Conservation (phyloP, 495 filamentous ascomycete genomes). For the Daldinia vernicosa region DNA sequence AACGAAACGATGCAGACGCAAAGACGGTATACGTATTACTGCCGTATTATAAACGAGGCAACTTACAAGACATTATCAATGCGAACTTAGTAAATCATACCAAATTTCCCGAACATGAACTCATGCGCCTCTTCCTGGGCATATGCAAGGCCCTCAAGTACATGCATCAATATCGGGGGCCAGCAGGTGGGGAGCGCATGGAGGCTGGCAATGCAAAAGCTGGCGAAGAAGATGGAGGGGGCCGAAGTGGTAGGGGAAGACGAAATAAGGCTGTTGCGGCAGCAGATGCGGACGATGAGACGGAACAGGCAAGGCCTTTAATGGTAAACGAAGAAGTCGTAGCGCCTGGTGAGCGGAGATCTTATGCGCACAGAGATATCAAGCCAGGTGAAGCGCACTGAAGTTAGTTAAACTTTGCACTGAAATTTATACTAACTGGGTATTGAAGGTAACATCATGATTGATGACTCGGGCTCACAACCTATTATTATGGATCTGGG, state of each 20-base stretch:
- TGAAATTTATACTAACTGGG: constrained; percentile 34
- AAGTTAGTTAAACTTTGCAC: neutral
- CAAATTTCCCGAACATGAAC: constrained; percentile 80
- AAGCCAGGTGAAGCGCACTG: constrained; percentile 76
- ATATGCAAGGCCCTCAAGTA: constrained; percentile 86
- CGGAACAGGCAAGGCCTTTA: constrained; percentile 77
- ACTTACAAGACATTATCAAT: constrained; percentile 97
- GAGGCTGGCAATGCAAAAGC: constrained; percentile 45
- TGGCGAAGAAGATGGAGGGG: constrained; percentile 54
- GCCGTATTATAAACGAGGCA: constrained; percentile 93
- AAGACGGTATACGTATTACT: constrained; percentile 98
- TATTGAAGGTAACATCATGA: constrained; percentile 89
- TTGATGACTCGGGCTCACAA: constrained; percentile 81
- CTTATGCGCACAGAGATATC: constrained; percentile 96
- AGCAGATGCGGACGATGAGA: constrained; percentile 71
- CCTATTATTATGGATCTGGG: constrained; percentile 99
- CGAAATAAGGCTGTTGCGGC: constrained; percentile 55
- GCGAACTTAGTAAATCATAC: constrained; percentile 97
- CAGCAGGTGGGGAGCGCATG: constrained; percentile 60
- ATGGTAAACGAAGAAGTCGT: constrained; percentile 86
- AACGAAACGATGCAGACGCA: constrained; percentile 69
- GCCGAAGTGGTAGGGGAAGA: constrained; percentile 67
- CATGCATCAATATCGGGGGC: constrained; percentile 86
- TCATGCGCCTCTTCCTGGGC: constrained; percentile 91
- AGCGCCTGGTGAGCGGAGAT: constrained; percentile 73